phyloP scores from a whole-genome alignment of 306 rosid genomes.

The Fragaria iinumae region DNA sequence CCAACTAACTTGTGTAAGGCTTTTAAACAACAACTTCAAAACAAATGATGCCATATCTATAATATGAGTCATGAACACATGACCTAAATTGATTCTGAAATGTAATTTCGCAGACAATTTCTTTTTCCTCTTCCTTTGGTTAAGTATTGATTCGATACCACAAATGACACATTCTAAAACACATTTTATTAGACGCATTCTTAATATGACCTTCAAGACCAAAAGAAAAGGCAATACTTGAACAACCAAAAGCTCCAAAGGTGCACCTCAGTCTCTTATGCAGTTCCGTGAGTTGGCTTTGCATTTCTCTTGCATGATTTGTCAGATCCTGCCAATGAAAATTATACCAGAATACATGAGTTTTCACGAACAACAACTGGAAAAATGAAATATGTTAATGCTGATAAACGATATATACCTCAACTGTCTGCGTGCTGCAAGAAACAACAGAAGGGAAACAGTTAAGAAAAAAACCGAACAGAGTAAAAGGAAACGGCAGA shows the following conservation, averaged over 20 bases:
- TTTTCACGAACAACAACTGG: conserved; percentile 14
- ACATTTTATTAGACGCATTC: not conserved
- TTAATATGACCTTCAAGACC: conserved; percentile 30
- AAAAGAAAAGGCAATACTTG: conserved; percentile 59
- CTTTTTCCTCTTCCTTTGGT: not conserved
- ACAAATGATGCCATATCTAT: not conserved
- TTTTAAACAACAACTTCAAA: not conserved
- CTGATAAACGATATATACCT: conserved; percentile 43
- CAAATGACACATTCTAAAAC: not conserved
- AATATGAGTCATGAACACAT: not conserved
- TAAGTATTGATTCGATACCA: not conserved
- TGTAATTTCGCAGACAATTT: not conserved
- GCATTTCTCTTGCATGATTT: conserved; percentile 43
- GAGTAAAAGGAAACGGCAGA: conserved; percentile 26
- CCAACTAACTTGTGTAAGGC: not conserved
- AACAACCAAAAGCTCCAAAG: conserved; percentile 63
- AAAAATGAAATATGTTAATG: conserved; percentile 25
- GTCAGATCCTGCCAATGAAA: conserved; percentile 50
- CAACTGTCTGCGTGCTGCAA: conserved; percentile 62
- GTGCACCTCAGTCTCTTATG: conserved; percentile 85
- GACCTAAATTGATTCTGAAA: not conserved
- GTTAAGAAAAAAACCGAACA: conserved; percentile 17
- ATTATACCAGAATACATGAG: conserved; percentile 28
- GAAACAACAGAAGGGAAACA: conserved; percentile 22
- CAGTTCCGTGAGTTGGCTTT: conserved; percentile 47